These are phyloP conservation scores for Colletotrichum horii DNA, from an alignment of 2,329 filamentous ascomycete species.

Conservation along the genomic window DNA sequence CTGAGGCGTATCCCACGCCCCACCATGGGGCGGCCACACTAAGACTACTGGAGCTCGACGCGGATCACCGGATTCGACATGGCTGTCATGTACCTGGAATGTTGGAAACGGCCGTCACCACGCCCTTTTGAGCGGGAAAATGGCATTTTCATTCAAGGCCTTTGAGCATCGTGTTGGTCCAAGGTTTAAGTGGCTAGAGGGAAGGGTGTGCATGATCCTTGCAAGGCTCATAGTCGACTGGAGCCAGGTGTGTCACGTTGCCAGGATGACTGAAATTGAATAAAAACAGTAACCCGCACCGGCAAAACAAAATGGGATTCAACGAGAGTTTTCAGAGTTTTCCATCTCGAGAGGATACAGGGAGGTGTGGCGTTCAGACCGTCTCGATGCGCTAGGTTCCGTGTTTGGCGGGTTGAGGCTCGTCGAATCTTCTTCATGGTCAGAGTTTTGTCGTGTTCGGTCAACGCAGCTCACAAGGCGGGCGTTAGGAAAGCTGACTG, in stretches of 20 bases:
- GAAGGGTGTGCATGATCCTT: neutral
- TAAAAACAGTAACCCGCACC: neutral
- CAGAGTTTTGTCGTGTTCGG: neutral
- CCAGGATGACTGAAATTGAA: neutral
- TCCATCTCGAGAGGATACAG: neutral
- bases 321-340: neutral
- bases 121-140: neutral
- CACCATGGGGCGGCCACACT: slow-evolving; percentile 12
- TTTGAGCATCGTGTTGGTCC: neutral
- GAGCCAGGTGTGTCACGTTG: neutral
- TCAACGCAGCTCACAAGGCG: neutral
- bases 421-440: neutral
- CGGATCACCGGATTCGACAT: slow-evolving; percentile 22
- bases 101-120: slow-evolving; percentile 10
- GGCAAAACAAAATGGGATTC: neutral
- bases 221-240: neutral
- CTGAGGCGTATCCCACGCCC: slow-evolving; percentile 19
- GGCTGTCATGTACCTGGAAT: slow-evolving; percentile 10
- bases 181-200: neutral
- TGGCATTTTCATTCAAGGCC: neutral
- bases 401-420: neutral
- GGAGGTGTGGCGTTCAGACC: neutral
- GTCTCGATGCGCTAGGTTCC: neutral
- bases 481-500: neutral
- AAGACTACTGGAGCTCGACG: slow-evolving; percentile 14